phyloP scores from a whole-genome alignment of 768 basidiomycete genomes.

The Kwoniella bestiolae region DNA sequence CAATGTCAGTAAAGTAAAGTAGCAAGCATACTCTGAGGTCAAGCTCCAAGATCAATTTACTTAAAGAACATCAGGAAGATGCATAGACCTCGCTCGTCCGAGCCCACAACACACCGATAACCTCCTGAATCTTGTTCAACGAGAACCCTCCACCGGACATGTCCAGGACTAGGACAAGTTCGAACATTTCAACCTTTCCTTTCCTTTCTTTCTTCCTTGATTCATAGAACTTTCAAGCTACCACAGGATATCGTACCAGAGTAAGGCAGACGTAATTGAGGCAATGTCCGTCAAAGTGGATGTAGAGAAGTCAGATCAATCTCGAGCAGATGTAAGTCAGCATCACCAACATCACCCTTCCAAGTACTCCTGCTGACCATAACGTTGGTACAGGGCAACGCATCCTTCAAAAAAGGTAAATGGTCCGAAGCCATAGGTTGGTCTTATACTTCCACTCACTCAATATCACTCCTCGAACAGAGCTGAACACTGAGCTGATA shows the following conservation, averaged over 20 bases:
- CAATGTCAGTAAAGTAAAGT: neutral
- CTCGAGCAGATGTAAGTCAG: constrained; percentile 19
- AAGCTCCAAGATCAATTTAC: too few relatives aligned
- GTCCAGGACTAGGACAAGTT: neutral
- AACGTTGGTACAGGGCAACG: constrained; percentile 71
- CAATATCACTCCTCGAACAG: neutral
- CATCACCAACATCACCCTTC: too few relatives aligned
- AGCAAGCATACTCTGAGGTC: neutral
- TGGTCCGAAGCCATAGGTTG: constrained; percentile 72
- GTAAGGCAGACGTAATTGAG: neutral
- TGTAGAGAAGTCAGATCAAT: constrained; percentile 17
- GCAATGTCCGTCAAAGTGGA: constrained; percentile 24
- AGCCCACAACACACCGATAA: too few relatives aligned
- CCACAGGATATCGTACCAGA: too few relatives aligned
- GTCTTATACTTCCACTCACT: neutral
- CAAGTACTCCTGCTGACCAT: neutral
- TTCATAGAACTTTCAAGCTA: neutral
- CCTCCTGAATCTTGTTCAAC: too few relatives aligned
- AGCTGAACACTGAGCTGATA: neutral
- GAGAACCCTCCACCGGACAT: constrained; percentile 10
- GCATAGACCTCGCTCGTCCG: too few relatives aligned
- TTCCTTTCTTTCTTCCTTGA: neutral
- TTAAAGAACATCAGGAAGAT: too few relatives aligned
- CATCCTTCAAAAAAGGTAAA: constrained; percentile 79
- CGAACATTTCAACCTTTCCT: neutral